phyloP scores from a whole-genome alignment of 495 filamentous ascomycete genomes.

The Lophiostoma macrostomum region DNA sequence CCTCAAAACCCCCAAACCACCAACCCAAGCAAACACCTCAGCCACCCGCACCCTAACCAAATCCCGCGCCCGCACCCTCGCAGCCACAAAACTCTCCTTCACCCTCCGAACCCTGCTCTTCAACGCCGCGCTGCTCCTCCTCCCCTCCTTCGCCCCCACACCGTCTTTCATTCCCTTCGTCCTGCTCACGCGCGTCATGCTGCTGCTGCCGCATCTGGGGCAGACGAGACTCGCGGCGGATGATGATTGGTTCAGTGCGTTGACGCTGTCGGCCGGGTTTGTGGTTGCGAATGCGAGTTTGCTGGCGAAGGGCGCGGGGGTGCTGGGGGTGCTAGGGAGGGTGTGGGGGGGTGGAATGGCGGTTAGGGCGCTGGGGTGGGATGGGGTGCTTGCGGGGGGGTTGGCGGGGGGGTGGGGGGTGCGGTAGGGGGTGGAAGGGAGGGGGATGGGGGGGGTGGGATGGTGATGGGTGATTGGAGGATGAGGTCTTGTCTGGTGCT shows the following conservation, averaged over 20 bases:
- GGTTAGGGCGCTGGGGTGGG: constrained; percentile 15
- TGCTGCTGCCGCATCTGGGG: constrained; percentile 9
- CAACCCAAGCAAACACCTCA: background rate
- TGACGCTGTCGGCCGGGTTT: constrained; percentile 8
- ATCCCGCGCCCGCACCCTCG: background rate
- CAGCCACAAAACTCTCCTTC: background rate
- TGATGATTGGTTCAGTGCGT: background rate
- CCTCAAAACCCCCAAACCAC: background rate
- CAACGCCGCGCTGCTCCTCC: constrained; percentile 5
- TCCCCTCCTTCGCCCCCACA: constrained; percentile 1
- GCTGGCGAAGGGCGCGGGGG: constrained; percentile 2
- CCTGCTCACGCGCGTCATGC: constrained; percentile 10
- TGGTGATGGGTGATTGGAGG: too few relatives aligned
- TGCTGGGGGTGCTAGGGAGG: constrained; percentile 1
- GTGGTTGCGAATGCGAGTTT: constrained; percentile 6
- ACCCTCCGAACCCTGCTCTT: constrained; percentile 11
- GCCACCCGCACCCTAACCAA: background rate
- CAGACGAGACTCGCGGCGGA: background rate
- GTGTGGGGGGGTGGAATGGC: constrained; percentile 6
- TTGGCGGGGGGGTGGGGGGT: background rate
- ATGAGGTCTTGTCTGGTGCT: too few relatives aligned
- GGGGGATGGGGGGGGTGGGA: background rate
- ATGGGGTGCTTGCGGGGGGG: constrained; percentile 9
- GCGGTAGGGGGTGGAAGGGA: constrained; percentile 3
- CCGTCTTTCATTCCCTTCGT: constrained; percentile 6